Base-by-base conservation (phyloP, 306 rosid species). In the Medicago arabica region DNA sequence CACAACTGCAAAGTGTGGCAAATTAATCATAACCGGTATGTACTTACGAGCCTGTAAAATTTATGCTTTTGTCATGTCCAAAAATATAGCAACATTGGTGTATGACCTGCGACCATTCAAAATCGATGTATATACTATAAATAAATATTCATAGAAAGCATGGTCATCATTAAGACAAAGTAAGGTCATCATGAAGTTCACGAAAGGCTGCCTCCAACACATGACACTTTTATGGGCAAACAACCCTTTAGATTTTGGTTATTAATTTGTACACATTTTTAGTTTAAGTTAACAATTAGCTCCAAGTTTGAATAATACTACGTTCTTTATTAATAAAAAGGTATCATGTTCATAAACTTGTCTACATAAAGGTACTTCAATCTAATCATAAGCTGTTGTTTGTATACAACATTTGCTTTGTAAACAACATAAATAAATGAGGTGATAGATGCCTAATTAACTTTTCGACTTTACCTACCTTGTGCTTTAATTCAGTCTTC, bases 301-400 rank as follows among this genome's bases (percentile, higher is more conserved):
- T 21, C 51, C 31, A 28, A 44, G 44, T 15, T 74, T 40, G 2
- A n/a, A 69, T 16, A 38, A 65, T 34, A 31, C 36, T 31, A 34
- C 38, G 40, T 25, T 54, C 2, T 25, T 12, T 19, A 44, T 75
- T 50, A 1, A 2, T 38, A 17, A 39, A 13, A 12, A 25, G 69
- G 11, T 63, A 61, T 10, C 58, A 62, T 15, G 58, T 65, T 79
- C 58, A 75, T 78, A 36, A 40, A 43, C 66, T 11, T 78, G 81
- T 75, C 65, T 68, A 15, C 73, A 50, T 53, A 85, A 82, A 86
- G 82, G 28, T 21, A 53, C 75, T 69, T 80, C 71, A 74, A 5
- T 69, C 81, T 63, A 77, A 80, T 83, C 70, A 77, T 77, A 58
- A 77, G 77, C 49, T 14, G 25, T 63, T 85, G 66, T 76, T 80